A percentile compares a stretch with the other conserved stretches of the same genome.
These are phyloP conservation scores for Phytophthora pistaciae DNA, from an alignment of 352 stramenopile species.

Conservation along the genomic window DNA sequence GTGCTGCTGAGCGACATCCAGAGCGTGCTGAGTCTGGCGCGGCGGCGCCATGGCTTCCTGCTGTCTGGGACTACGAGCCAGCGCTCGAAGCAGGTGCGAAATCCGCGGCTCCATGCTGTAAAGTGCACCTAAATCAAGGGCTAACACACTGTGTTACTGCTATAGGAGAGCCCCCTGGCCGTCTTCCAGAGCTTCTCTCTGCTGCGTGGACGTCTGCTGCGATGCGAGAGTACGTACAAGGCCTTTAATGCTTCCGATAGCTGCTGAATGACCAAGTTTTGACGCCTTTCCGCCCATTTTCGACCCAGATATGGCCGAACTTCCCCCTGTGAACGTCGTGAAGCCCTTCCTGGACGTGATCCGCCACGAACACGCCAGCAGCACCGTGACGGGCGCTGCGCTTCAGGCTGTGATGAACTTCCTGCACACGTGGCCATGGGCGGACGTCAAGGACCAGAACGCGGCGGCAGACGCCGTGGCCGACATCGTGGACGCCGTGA, in stretches of 20 bases:
- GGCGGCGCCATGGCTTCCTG: conserved; percentile 64
- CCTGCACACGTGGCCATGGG: conserved; percentile 87
- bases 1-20: conserved; percentile 82
- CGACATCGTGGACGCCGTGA: conserved; percentile 93
- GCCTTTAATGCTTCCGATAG: not conserved
- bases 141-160: not conserved
- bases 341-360: conserved; percentile 97
- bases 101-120: not conserved
- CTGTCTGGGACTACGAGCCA: conserved; percentile 27
- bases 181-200: conserved; percentile 75
- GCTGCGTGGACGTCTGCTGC: conserved; percentile 68
- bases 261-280: conserved; percentile 3
- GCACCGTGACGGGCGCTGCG: conserved; percentile 92
- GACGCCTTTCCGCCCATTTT: conserved; percentile 7
- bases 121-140: not conserved
- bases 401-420: conserved; percentile 97
- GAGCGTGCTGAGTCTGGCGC: conserved; percentile 69
- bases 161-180: conserved; percentile 53
- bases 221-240: conserved; percentile 57
- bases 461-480: conserved; percentile 60
- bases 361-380: conserved; percentile 92
- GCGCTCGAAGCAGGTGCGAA: conserved; percentile 33
- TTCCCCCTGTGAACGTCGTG: conserved; percentile 73
- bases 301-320: conserved; percentile 60
- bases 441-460: conserved; percentile 44